Percentiles rank a stretch among this genome's conserved stretches.
Conservation (phyloP, 805 yeast genomes). For the Maudiozyma barnettii region DNA sequence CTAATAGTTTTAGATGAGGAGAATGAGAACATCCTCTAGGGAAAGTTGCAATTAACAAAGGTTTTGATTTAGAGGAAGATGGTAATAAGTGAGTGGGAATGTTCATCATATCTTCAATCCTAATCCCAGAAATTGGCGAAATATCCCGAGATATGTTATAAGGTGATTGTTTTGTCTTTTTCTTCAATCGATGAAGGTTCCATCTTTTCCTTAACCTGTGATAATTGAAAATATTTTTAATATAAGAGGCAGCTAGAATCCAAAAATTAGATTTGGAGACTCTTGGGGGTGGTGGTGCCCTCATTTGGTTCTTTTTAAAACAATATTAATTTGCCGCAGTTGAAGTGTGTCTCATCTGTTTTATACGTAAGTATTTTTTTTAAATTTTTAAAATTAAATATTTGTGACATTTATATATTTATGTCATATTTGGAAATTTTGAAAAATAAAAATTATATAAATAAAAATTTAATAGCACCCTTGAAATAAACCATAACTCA, state of each 20-base stretch:
- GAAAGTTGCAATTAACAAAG: conserved; percentile 25
- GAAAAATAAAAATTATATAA: not conserved
- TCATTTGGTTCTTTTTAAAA: conserved; percentile 11
- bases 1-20: conserved; percentile 19
- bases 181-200: conserved; percentile 18
- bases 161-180: not conserved
- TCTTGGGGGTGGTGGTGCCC: conserved; percentile 28
- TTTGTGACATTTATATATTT: not conserved
- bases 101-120: conserved; percentile 21
- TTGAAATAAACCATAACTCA: too few species aligned
- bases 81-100: conserved; percentile 15
- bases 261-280: conserved; percentile 16
- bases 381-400: not conserved
- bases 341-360: not conserved
- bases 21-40: conserved; percentile 21
- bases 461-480: too few species aligned
- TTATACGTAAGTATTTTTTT: not conserved
- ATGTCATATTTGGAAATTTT: too few species aligned
- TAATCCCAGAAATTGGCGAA: conserved; percentile 13
- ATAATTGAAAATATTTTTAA: conserved; percentile 13
- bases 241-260: conserved; percentile 6
- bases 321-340: too few species aligned
- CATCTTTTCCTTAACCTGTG: conserved; percentile 16
- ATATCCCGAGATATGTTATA: conserved; percentile 1
- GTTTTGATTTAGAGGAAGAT: conserved; percentile 15